These are phyloP conservation scores for Apiotrichum siamense DNA, from an alignment of 1,284 basidiomycete species.

Conservation along the genomic window DNA sequence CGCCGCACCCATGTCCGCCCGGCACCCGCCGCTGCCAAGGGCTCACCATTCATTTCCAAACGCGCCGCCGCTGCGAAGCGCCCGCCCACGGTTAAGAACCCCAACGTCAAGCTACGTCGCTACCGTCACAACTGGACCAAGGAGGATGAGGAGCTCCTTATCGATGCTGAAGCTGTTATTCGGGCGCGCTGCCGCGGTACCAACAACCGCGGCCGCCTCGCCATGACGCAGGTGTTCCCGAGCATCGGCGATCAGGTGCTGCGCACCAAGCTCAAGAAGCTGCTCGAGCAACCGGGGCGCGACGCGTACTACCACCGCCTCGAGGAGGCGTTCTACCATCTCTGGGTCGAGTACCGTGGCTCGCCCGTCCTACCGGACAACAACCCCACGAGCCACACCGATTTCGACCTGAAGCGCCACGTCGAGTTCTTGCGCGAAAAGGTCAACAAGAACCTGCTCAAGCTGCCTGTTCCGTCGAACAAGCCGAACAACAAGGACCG, in stretches of 20 bases:
- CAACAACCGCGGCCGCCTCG: slow-evolving; percentile 52
- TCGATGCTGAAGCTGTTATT: slow-evolving; percentile 76
- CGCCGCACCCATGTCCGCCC: not conserved
- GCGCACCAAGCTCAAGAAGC: slow-evolving; percentile 43
- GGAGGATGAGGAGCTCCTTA: slow-evolving; percentile 77
- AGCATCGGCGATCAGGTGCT: slow-evolving; percentile 39
- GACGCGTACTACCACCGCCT: slow-evolving; percentile 70
- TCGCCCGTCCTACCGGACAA: slow-evolving; percentile 64
- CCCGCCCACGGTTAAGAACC: slow-evolving; percentile 2
- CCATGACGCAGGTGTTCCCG: slow-evolving; percentile 62
- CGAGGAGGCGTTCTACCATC: slow-evolving; percentile 70
- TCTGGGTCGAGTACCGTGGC: slow-evolving; percentile 68
- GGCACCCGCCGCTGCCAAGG: not conserved
- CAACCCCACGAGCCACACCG: slow-evolving; percentile 59
- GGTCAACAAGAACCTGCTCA: slow-evolving; percentile 76
- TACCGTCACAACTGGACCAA: slow-evolving; percentile 70
- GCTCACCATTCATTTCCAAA: not conserved
- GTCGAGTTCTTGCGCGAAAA: slow-evolving; percentile 70
- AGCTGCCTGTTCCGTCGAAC: slow-evolving; percentile 20
- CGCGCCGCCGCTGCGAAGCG: not conserved
- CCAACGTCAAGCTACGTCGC: slow-evolving; percentile 11
- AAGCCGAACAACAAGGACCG: slow-evolving; percentile 7
- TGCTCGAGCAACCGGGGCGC: slow-evolving; percentile 60
- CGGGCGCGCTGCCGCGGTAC: slow-evolving; percentile 54
- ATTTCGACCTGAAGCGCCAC: slow-evolving; percentile 71